Base-by-base conservation (phyloP, 2,329 filamentous ascomycete species). In the Cladorrhinum sp. region DNA sequence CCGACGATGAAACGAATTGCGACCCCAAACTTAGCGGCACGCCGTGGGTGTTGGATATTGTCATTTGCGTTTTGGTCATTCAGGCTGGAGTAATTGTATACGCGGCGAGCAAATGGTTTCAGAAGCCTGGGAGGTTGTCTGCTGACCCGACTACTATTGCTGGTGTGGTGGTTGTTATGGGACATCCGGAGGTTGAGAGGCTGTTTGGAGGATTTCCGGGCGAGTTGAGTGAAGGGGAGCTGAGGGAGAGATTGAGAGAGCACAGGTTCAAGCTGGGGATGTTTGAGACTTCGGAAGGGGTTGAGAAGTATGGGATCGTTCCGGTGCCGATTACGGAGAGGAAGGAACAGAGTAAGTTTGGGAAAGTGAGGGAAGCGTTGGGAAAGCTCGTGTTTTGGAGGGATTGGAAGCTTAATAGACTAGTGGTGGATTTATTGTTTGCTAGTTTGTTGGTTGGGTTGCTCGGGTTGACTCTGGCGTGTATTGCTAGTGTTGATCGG, bases 141-240 rank as follows among this genome's bases (percentile, higher is more conserved):
- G 64, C 60, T n/a, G 64, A 68, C 18, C 64, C 66, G 9, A 67
- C 66, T 6, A 64, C 62, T 2, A 68, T 68, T 27, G 60, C 64
- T 29, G 66, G 65, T 2, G 65, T 68, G 32, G 64, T 63, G 4
- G 61, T 58, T 25, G 63, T 68, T 6, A 68, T 68, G 66, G 66
- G 66, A 51, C 65, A 68, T 23, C 66, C 66, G 1, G 59, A 66
- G 45, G 50, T 68, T 13, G 66, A 68, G 49, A n/a, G 58, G 22
- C 59, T 62, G 32, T 68, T 68, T 25, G 50, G 55, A 2, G 32
- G 27, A 10, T 58, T 67, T 13, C 63, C 64, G 1, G 58, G 63
- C 1, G 63, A 68, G 36, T 62, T 66, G 51, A 62, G 63, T 6
- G 38, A 64, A 18, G 36, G 50, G 13, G 55, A 65, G 50, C 62